A percentile compares a stretch with the other conserved stretches of the same genome.
These are phyloP conservation scores for Quercus cerris DNA, from an alignment of 306 rosid species.

Conservation along the genomic window DNA sequence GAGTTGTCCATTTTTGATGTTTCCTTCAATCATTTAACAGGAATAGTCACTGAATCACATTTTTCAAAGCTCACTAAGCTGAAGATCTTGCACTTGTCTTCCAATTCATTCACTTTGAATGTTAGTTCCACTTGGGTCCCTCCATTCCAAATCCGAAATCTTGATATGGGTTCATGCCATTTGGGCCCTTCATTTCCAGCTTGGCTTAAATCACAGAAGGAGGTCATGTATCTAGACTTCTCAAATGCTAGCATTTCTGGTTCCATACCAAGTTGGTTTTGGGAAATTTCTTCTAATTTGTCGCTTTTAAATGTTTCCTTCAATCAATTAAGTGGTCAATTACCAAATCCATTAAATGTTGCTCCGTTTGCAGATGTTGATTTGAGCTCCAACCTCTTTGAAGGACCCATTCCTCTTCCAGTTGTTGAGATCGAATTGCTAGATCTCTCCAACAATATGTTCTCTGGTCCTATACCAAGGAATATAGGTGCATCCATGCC, in stretches of 20 bases:
- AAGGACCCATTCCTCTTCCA: slow-evolving; percentile 33
- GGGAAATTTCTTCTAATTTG: slow-evolving; percentile 28
- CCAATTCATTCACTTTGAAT: slow-evolving; percentile 33
- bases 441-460: slow-evolving; percentile 42
- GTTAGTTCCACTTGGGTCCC: slow-evolving; percentile 40
- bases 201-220: slow-evolving; percentile 40
- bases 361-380: slow-evolving; percentile 15
- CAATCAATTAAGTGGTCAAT: slow-evolving; percentile 31
- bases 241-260: slow-evolving; percentile 44
- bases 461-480: slow-evolving; percentile 35
- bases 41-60: slow-evolving; percentile 35
- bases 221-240: not conserved
- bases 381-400: slow-evolving; percentile 33
- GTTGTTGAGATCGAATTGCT: not conserved
- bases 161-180: slow-evolving; percentile 34
- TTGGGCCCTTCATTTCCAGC: slow-evolving; percentile 44
- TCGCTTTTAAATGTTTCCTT: slow-evolving; percentile 28
- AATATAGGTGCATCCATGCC: slow-evolving; percentile 16
- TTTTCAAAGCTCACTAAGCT: slow-evolving; percentile 26
- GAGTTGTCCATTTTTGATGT: slow-evolving; percentile 20
- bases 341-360: slow-evolving; percentile 22
- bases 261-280: slow-evolving; percentile 44
- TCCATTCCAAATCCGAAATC: slow-evolving; percentile 15
- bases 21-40: slow-evolving; percentile 40
- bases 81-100: not conserved